Evolutionary conservation across 2,329 filamentous ascomycete species (phyloP).

Genomic region (Neoscytalidium dimidiatum): DNA sequence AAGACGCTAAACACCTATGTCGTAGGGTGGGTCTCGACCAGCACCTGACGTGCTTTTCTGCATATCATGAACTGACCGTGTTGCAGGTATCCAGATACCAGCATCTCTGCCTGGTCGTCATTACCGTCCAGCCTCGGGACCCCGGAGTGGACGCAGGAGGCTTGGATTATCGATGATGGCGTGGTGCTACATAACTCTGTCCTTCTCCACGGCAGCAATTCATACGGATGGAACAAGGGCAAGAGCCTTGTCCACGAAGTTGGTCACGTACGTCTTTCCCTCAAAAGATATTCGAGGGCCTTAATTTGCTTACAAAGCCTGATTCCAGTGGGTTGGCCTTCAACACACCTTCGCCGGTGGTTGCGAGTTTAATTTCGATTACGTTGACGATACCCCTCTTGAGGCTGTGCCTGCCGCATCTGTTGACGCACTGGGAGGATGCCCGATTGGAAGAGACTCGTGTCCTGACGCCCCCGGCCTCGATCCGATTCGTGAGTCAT

Average conservation of each 20-base stretch:
- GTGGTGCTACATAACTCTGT: constrained; percentile 43
- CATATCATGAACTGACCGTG: not conserved
- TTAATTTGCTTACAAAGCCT: not conserved
- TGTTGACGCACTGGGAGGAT: not conserved
- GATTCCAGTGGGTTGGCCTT: constrained; percentile 46
- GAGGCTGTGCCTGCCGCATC: constrained; percentile 26
- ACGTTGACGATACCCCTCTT: constrained; percentile 45
- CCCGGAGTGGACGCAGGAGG: not conserved
- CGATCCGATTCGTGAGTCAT: constrained; percentile 30
- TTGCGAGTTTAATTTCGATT: constrained; percentile 39
- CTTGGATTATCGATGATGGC: constrained; percentile 37
- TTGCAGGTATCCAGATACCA: constrained; percentile 18
- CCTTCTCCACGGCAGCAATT: constrained; percentile 29
- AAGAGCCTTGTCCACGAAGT: constrained; percentile 47
- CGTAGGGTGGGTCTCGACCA: constrained; percentile 23
- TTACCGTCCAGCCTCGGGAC: not conserved
- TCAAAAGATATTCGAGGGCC: no score
- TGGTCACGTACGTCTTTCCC: constrained; percentile 41
- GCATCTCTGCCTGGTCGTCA: constrained; percentile 31
- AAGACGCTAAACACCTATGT: constrained; percentile 36
- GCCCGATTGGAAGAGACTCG: constrained; percentile 23
- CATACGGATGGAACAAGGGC: constrained; percentile 25
- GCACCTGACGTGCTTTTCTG: not conserved
- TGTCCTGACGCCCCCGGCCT: constrained; percentile 34
- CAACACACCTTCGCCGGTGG: constrained; percentile 50